Base-by-base conservation (phyloP, 1,284 basidiomycete species). In the Anthracocystis panici-leucophaei region DNA sequence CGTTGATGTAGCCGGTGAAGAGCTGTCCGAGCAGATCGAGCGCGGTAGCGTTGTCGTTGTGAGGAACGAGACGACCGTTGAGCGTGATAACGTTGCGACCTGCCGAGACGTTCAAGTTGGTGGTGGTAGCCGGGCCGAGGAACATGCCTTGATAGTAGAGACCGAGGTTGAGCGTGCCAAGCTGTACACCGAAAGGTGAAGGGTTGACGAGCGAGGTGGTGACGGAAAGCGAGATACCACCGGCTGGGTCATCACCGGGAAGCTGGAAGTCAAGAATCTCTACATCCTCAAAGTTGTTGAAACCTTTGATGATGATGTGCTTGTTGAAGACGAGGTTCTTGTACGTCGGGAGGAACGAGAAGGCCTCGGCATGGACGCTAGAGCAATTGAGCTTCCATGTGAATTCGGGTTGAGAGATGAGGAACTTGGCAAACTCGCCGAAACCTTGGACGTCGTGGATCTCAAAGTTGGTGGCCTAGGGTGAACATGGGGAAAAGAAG, bases 1-100 rank as follows among this genome's bases (percentile, higher is more conserved):
- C 88, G 79, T 93, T 93, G 76, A 93, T 87, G 84, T 92, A 93
- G 57, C 89, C 88, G 16, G 91, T 92, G 84, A 93, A 93, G 46
- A 93, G 86, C 63, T 89, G 82, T 2, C 91, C 91, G 55, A 92
- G 85, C 18, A 85, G 79, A 8, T 87, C 87, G 48, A 93, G 88
- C 29, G 88, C 87, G 11, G 86, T 84, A 14, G 88, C 71, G 31
- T 86, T 82, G 67, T 86, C 86, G 20, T 86, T 87, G 71, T 92
- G 91, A 5, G 88, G 88, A 21, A 90, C 78, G 48, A 93, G 87
- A 16, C 87, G 86, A 14, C 92, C 92, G 14, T 81, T 84, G 57
- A 93, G 88, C 2, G 88, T 89, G 77, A 93, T 89, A 53, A 88
- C 87, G 82, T 92, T 92, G 31, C 84, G 70, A 21, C 90, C 90